Evolutionary conservation across 2,329 filamentous ascomycete species (phyloP).

Genomic region (Colletotrichum euphorbiae): DNA sequence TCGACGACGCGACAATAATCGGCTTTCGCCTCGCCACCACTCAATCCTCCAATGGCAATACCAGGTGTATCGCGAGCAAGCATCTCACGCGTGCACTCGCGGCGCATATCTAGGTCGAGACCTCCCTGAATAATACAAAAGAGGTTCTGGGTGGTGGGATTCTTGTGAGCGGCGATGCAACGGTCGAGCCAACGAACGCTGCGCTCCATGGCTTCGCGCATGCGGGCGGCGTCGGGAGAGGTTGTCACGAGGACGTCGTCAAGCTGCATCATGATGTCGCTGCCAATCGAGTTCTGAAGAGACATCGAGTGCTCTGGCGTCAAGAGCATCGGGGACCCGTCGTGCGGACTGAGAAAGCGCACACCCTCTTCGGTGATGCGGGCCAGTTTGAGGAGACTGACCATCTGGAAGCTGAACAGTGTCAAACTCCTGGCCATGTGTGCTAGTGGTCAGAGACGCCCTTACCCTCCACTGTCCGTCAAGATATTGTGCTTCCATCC

Average conservation of each 20-base stretch:
- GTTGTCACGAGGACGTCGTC: constrained; percentile 98
- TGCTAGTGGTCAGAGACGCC: constrained; percentile 15
- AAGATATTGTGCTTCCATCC: constrained; percentile 96
- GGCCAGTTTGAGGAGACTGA: constrained; percentile 91
- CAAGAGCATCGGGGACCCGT: constrained; percentile 94
- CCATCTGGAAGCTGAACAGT: constrained; percentile 91
- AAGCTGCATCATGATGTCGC: constrained; percentile 99
- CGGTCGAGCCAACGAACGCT: constrained; percentile 96
- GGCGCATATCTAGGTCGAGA: constrained; percentile 86
- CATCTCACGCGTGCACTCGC: constrained; percentile 88
- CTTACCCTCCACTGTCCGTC: constrained; percentile 80
- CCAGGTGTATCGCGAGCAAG: constrained; percentile 90
- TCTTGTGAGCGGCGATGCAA: constrained; percentile 89
- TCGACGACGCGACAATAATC: constrained; percentile 92
- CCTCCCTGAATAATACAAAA: constrained; percentile 99
- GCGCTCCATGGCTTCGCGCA: constrained; percentile 94
- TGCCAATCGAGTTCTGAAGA: constrained; percentile 96
- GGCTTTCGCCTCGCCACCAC: constrained; percentile 92
- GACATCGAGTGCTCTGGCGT: constrained; percentile 97
- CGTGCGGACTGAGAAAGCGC: constrained; percentile 94
- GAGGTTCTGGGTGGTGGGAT: constrained; percentile 86
- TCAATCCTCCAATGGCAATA: constrained; percentile 95
- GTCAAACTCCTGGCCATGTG: constrained; percentile 26
- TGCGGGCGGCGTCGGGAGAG: constrained; percentile 86
- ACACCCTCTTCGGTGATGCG: constrained; percentile 97